Percentiles rank a stretch among this genome's conserved stretches.
Evolutionary conservation across 2,329 filamentous ascomycete genomes (phyloP).

Genomic region (Biscogniauxia sp.): DNA sequence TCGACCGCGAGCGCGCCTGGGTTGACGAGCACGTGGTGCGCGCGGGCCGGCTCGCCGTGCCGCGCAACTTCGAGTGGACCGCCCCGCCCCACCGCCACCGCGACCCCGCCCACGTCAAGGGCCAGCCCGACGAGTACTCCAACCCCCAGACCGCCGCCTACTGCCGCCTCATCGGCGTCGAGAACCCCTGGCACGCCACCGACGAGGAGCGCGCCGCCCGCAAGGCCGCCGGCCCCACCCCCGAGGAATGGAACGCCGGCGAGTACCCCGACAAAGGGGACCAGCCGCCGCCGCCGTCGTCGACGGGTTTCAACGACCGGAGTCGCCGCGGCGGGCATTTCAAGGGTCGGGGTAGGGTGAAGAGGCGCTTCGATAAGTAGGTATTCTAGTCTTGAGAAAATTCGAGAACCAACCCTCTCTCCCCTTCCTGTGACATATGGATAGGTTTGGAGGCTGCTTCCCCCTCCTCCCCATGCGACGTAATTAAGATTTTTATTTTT

Average conservation of each 20-base stretch:
- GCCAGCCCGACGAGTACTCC: slow-evolving; percentile 76
- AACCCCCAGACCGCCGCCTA: slow-evolving; percentile 84
- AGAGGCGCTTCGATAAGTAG: no score
- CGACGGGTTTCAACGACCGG: no score
- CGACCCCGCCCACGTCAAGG: slow-evolving; percentile 53
- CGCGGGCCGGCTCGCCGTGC: slow-evolving; percentile 62
- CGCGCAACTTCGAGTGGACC: slow-evolving; percentile 73
- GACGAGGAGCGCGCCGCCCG: slow-evolving; percentile 66
- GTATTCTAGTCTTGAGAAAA: no score
- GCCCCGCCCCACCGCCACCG: slow-evolving; percentile 67
- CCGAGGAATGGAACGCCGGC: slow-evolving; percentile 30
- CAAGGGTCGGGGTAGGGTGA: no score
- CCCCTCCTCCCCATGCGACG: no score
- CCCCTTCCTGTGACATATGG: no score
- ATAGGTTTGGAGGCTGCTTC: no score
- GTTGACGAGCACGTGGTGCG: slow-evolving; percentile 72
- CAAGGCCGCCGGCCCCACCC: slow-evolving; percentile 55
- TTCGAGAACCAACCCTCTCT: no score
- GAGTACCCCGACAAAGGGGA: background rate
- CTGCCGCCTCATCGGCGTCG: slow-evolving; percentile 73
- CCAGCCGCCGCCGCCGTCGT: no score
- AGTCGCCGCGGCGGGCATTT: no score
- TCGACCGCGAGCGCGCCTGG: slow-evolving; percentile 74
- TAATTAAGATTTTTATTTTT: no score
- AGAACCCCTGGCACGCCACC: slow-evolving; percentile 72